Evolutionary conservation across 2,329 filamentous ascomycete species (phyloP), one percentile per base, ranked within the genome.

Genomic region (Diaporthe ampelina): DNA sequence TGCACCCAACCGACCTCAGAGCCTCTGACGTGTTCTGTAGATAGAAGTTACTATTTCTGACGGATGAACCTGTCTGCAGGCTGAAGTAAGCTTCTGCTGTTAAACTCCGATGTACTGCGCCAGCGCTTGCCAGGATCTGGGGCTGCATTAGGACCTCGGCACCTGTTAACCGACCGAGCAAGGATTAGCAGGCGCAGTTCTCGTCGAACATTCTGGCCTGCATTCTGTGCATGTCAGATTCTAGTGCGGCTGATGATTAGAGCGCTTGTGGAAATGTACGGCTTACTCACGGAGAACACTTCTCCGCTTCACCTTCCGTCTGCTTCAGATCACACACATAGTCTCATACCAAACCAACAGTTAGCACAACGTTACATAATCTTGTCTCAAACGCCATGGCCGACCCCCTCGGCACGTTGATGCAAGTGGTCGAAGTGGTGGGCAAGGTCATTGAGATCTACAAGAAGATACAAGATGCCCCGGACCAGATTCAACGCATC

Each of bases 401-500:
- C 2, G 67, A 71, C 15, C 48, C 69, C 1, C 40, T 74, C 29
- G 79, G 79, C 9, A 80, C 78, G 3, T 58, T 80, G 24, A 35
- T 79, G 24, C 68, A 75, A 9, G 76, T 78, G n/a, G 70, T 79
- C 11, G 78, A 79, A 19, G 19, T 77, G 15, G 77, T 80, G 10
- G 67, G 78, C 13, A 73, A 72, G 45, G 76, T 75, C 13, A 73
- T 79, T 32, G 52, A 74, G 21, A 68, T 81, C 43, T 80, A 79
- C 74, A 26, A 78, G 17, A 70, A 75, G 59, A 76, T 80, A 75
- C 73, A 80, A 6, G 77, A 73, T 24, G 75, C 77, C 6, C 79
- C 79, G 43, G 48, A 75, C 15, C 77, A 80, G 29, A 79, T 81
- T 75, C 61, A 45, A 4, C 73, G 75, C 21, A 70, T 81, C n/a